Percentiles rank a stretch among this genome's conserved stretches.
These are phyloP conservation scores for Lactarius deliciosus DNA, from an alignment of 768 basidiomycete genomes.

Conservation along the genomic window DNA sequence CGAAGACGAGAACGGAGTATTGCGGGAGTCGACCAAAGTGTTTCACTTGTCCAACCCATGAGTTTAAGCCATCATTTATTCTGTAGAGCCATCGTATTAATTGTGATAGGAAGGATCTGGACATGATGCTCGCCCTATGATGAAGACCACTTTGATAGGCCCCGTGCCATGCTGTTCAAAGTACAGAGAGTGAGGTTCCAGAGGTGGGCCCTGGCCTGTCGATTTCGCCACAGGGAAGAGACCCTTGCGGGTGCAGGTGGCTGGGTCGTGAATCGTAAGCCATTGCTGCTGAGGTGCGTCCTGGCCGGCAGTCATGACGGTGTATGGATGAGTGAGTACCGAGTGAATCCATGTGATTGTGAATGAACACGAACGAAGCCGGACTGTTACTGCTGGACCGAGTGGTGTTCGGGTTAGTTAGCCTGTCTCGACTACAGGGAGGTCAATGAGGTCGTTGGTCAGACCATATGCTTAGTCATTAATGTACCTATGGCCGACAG, in stretches of 20 bases:
- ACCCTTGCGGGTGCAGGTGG: conserved; percentile 65
- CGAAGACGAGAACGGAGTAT: conserved; percentile 71
- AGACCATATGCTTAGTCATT: too few species aligned
- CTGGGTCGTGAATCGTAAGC: conserved; percentile 54
- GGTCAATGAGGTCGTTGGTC: too few species aligned
- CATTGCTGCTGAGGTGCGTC: conserved; percentile 28
- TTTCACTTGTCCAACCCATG: conserved; percentile 64
- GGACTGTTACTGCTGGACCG: too few species aligned
- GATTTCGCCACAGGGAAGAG: conserved; percentile 69
- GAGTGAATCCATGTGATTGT: not conserved
- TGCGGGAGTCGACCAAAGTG: conserved; percentile 54
- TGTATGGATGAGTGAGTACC: not conserved
- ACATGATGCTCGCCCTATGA: conserved; percentile 59
- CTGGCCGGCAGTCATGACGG: not conserved
- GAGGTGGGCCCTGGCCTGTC: conserved; percentile 41
- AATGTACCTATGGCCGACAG: too few species aligned
- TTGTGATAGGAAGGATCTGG: not conserved
- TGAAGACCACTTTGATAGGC: conserved; percentile 63
- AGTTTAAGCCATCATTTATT: conserved; percentile 61
- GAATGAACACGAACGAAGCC: too few species aligned
- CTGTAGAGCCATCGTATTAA: conserved; percentile 35
- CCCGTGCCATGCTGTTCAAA: conserved; percentile 71
- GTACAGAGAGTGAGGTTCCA: conserved; percentile 74
- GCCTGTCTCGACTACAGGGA: too few species aligned
- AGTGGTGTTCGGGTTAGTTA: conserved; percentile 31